Base-by-base conservation (phyloP, 208 protist species). In the Leishmania arabica region DNA sequence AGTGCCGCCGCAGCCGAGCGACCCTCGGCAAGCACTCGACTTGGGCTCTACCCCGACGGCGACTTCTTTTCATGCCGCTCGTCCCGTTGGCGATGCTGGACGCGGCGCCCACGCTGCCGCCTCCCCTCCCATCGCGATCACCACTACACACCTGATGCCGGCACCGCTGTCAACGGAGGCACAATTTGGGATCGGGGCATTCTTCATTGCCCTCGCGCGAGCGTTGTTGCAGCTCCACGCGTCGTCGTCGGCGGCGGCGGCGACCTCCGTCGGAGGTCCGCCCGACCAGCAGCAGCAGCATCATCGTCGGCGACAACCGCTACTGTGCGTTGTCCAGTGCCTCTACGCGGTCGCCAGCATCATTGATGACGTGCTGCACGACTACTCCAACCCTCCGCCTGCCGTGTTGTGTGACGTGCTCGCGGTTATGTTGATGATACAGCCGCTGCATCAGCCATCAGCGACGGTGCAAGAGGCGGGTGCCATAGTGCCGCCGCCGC, bases 331-430 rank as follows among this genome's bases (percentile, higher is more conserved):
- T 9, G 84, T 76, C 58, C 85, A 87, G 65, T 77, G 80, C 34
- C 80, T 92, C 75, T 85, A 81, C 37, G 76, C 80, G 31, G 58
- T 86, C 11, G 83, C 77, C 3, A 81, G 79, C 47, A 76, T 86
- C 42, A 74, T 91, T 42, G 88, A 92, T 75, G 83, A 87, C 71
- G 9, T 92, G 21, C 68, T 93, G 81, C 90, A 93, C 79, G 86
- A 93, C 78, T 93, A 92, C 81, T 49, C 56, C 24, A 75, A 79
- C 34, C 80, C 80, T 3, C 84, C 78, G 6, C 88, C 88, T 19
- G 76, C 76, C 6, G 73, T 65, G 7, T 66, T 93, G 49, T 90
- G 88, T 40, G 83, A 85, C 31, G 56, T 84, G 3, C 86, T 93
- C 34, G 83, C 80, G 17, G 64, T 69, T 42, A 72, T 91, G 24